Conservation (phyloP, 768 basidiomycete genomes). For the Mycena indigotica region DNA sequence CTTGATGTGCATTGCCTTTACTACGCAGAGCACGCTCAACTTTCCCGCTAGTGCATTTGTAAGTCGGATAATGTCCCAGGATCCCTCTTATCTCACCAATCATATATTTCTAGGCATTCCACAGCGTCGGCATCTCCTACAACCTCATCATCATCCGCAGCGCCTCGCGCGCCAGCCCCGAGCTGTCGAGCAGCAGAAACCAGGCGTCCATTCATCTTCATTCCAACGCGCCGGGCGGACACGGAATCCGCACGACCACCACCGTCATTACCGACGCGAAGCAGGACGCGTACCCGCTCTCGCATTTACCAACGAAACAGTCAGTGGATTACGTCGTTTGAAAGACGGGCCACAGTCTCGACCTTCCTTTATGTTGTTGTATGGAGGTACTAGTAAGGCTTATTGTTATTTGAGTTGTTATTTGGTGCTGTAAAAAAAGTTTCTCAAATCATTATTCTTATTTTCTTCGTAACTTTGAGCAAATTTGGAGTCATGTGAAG, state of each 20-base stretch:
- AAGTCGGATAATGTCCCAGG: neutral
- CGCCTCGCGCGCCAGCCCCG: neutral
- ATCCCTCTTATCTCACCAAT: no score
- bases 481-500: no score
- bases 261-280: neutral
- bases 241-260: neutral
- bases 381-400: no score
- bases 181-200: neutral
- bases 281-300: neutral
- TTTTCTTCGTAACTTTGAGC: no score
- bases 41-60: constrained; percentile 2
- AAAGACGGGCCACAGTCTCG: no score
- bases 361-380: no score
- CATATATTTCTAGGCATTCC: neutral
- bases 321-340: no score
- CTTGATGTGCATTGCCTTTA: constrained; percentile 1
- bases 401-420: no score
- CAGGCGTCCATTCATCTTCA: neutral
- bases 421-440: no score
- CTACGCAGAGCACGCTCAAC: constrained; percentile 1
- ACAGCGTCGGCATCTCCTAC: neutral
- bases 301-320: neutral
- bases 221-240: neutral
- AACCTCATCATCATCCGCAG: neutral
- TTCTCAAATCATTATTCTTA: no score